These are phyloP conservation scores for Cladosporium halotolerans DNA, from an alignment of 2,329 filamentous ascomycete species.

Conservation along the genomic window DNA sequence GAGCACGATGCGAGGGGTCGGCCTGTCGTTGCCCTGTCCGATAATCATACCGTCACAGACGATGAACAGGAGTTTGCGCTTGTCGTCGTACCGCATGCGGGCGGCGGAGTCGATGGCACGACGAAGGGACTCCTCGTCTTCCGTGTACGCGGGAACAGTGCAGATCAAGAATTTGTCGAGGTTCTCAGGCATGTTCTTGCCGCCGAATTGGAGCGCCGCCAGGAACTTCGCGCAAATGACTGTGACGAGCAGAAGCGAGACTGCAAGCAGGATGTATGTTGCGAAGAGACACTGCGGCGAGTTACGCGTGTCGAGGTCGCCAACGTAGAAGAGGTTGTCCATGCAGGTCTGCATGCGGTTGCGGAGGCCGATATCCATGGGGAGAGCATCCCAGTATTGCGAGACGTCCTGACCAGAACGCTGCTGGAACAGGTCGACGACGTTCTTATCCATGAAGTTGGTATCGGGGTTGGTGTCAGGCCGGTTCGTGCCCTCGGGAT, in stretches of 20 bases:
- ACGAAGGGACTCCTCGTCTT: conserved; percentile 94
- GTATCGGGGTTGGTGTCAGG: conserved; percentile 44
- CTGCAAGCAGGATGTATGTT: conserved; percentile 78
- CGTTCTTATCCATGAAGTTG: conserved; percentile 73
- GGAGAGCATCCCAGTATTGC: conserved; percentile 71
- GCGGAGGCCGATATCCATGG: conserved; percentile 52
- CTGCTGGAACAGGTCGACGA: conserved; percentile 71
- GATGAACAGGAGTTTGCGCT: conserved; percentile 87
- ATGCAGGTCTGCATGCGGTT: conserved; percentile 72
- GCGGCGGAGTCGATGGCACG: conserved; percentile 95
- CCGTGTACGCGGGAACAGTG: conserved; percentile 94
- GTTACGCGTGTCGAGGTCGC: conserved; percentile 83
- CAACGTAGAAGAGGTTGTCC: conserved; percentile 91
- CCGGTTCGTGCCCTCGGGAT: conserved; percentile 49
- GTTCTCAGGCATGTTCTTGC: conserved; percentile 87
- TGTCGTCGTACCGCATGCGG: conserved; percentile 94
- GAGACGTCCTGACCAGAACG: conserved; percentile 73
- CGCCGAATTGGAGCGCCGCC: conserved; percentile 87
- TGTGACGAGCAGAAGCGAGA: conserved; percentile 70
- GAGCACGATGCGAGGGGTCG: conserved; percentile 89
- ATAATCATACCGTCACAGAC: conserved; percentile 99
- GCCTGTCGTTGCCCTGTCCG: conserved; percentile 92
- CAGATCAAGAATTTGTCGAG: conserved; percentile 98
- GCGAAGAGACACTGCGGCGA: conserved; percentile 80
- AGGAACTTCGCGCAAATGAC: conserved; percentile 96